Evolutionary conservation across 106 monocot genomes (phyloP).

Genomic region (Posidonia australis): DNA sequence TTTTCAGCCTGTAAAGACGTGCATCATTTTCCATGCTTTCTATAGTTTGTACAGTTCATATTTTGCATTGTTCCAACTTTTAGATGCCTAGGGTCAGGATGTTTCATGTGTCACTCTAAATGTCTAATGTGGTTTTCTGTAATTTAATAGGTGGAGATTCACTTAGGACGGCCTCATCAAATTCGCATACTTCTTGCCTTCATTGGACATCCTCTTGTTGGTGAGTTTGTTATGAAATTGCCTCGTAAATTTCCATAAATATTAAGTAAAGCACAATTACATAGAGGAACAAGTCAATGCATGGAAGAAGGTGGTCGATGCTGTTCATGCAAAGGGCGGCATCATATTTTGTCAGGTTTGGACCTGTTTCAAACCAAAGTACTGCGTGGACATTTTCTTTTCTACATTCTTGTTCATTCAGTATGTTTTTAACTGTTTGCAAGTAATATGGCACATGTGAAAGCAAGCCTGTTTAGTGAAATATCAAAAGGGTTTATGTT

Average conservation of each 20-base stretch:
- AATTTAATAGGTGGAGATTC: constrained; percentile 62
- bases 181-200: constrained; percentile 90
- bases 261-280: constrained; percentile 16
- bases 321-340: constrained; percentile 85
- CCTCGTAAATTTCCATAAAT: background rate
- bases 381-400: background rate
- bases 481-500: too few relatives aligned
- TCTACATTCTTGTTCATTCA: background rate
- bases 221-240: constrained; percentile 13
- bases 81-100: background rate
- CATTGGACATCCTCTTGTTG: constrained; percentile 82
- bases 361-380: constrained; percentile 85
- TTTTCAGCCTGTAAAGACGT: too few relatives aligned
- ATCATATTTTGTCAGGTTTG: constrained; percentile 95
- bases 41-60: background rate
- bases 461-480: too few relatives aligned
- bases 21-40: background rate
- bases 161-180: constrained; percentile 86
- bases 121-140: background rate
- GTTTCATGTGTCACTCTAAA: background rate
- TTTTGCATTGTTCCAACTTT: background rate
- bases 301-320: constrained; percentile 95
- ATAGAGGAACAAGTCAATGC: constrained; percentile 65
- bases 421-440: background rate
- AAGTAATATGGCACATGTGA: too few relatives aligned